Evolutionary conservation across 371 early-diverging fungal genomes (phyloP).

Genomic region (Mucor indicus): DNA sequence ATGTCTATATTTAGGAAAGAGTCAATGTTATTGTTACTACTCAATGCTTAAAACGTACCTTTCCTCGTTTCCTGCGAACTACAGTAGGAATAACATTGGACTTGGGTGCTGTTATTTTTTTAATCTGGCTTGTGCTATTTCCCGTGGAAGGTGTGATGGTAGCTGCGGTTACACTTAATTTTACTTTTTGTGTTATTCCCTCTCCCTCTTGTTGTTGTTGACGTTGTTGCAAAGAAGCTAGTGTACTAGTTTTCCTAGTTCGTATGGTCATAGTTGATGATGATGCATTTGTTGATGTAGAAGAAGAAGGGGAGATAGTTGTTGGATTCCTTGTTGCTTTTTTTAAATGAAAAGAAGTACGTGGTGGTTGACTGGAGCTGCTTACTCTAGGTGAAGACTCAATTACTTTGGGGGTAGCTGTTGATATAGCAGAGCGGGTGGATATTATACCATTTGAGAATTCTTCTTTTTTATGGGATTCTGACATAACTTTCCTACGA

Average conservation of each 20-base stretch:
- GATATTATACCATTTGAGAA: conserved; percentile 2
- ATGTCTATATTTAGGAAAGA: conserved; percentile 20
- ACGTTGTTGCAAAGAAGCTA: conserved; percentile 13
- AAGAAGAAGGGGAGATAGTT: neutral
- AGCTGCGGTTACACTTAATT: conserved; percentile 20
- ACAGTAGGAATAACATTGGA: neutral
- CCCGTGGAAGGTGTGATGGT: neutral
- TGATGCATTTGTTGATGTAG: neutral
- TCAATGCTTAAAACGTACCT: conserved; percentile 23
- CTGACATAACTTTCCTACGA: no score
- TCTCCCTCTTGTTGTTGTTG: conserved; percentile 1
- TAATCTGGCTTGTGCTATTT: no score
- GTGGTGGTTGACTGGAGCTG: conserved; percentile 26
- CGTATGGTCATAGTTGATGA: neutral
- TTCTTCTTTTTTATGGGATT: neutral
- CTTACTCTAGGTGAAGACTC: conserved; percentile 26
- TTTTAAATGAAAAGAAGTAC: conserved; percentile 13
- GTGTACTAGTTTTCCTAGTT: conserved; percentile 7
- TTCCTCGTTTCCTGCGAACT: conserved; percentile 37
- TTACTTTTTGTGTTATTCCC: conserved; percentile 13
- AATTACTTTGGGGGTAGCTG: conserved; percentile 29
- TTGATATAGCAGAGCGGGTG: conserved; percentile 21
- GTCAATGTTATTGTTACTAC: neutral
- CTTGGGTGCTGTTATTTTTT: neutral
- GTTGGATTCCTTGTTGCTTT: conserved; percentile 13